Evolutionary conservation across 192 early-diverging fungal genomes (phyloP).

Genomic region (Neocallimastix lanati): DNA sequence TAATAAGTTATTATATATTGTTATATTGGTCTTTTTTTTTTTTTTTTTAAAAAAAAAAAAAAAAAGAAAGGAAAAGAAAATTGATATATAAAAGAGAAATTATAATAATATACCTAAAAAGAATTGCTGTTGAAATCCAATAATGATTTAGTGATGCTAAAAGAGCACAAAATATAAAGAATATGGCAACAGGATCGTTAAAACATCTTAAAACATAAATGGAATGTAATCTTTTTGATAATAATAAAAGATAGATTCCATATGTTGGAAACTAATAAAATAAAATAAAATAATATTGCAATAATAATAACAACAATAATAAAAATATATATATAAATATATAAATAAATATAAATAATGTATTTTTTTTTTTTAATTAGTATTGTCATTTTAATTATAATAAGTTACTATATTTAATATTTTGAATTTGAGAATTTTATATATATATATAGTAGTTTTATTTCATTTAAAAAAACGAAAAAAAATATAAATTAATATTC

Average conservation of each 20-base stretch:
- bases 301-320: neutral
- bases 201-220: constrained; percentile 82
- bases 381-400: no score
- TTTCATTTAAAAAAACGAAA: neutral
- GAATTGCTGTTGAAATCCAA: constrained; percentile 24
- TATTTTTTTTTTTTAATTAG: no score
- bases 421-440: no score
- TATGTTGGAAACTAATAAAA: constrained; percentile 39
- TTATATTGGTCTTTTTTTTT: no score
- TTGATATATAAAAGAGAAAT: neutral
- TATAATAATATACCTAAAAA: constrained; percentile 39
- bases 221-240: constrained; percentile 81
- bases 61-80: neutral
- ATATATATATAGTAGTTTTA: no score
- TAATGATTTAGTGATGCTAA: constrained; percentile 33
- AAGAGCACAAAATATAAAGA: constrained; percentile 51
- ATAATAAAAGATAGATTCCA: constrained; percentile 34
- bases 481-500: neutral
- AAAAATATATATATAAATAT: neutral
- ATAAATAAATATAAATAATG: neutral
- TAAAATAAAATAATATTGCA: neutral
- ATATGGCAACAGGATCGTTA: constrained; percentile 82
- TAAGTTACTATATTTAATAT: no score
- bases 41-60: neutral
- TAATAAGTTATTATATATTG: no score